Evolutionary conservation across 1,139 yeast species (phyloP), one percentile per base, ranked within the genome.

Genomic region (Hansenula sp.): DNA sequence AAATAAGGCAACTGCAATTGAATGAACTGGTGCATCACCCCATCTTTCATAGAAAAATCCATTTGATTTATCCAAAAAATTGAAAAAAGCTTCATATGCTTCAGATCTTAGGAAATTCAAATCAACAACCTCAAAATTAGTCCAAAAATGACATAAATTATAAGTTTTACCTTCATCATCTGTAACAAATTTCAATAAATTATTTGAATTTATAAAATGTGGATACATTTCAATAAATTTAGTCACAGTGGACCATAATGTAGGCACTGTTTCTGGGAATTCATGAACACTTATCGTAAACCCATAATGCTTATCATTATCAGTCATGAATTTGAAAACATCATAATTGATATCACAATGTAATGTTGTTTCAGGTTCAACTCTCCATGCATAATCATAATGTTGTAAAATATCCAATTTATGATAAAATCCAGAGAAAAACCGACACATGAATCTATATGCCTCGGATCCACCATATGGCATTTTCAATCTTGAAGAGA

Each of bases 391-490:
- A 67, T 79, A 83, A 49, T 78, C 79, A 59, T 79, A 82, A 10
- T 74, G 71, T 39, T 67, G 60, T 66, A 83, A 60, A 39, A 77
- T 61, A 32, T 74, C 76, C 56, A 81, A 77, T 50, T 74, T 70
- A 65, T 73, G 81, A 60, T 81, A 81, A 57, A 81, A 81, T 1
- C 89, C 89, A 12, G 81, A 71, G 60, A 81, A 83, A 61, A 76
- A 84, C 44, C 91, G 71, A 58, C 91, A 84, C 91, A 84, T 84
- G 63, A 83, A 89, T 53, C 91, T 72, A 58, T 85, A 85, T 40
- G 81, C 72, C 57, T 77, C 85, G 16, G 74, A 67, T 33, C 71
- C 83, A 8, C 83, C 90, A 61, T 84, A 84, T 40, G 72, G 68
- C 79, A 81, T 71, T 42, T 68, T 64, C 40, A 69, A 60, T 48